Conservation (phyloP, 176 grass and related monocot species). For the Chrysopogon serrulatus region DNA sequence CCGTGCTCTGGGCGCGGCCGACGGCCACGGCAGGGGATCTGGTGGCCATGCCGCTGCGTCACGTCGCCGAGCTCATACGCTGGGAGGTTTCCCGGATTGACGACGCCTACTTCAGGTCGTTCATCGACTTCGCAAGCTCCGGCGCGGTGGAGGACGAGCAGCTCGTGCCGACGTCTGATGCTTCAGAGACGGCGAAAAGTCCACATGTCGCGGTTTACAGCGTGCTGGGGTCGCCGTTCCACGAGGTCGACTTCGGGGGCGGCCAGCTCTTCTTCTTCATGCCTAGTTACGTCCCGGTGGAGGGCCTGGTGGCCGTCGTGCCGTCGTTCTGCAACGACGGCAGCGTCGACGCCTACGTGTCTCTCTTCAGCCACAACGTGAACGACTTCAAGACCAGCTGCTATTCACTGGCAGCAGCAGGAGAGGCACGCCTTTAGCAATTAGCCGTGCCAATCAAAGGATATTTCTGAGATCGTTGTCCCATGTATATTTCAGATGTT, state of each 20-base stretch:
- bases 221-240: neutral
- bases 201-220: neutral
- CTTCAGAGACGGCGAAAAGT: neutral
- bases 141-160: neutral
- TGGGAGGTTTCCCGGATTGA: neutral
- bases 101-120: neutral
- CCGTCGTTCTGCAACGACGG: neutral
- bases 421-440: neutral
- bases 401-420: neutral
- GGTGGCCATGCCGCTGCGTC: neutral
- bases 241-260: neutral
- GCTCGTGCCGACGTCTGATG: neutral
- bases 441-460: too few relatives aligned
- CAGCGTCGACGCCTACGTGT: neutral
- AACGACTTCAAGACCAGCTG: neutral
- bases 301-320: neutral
- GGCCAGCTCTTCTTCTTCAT: neutral
- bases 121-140: neutral
- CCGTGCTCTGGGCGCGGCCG: neutral
- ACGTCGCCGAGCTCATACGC: neutral
- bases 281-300: neutral
- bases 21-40: neutral
- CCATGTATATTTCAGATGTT: too few relatives aligned
- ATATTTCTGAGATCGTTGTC: too few relatives aligned
- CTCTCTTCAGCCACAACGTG: neutral